Base-by-base conservation (phyloP, 2,329 filamentous ascomycete species). In the Colletotrichum lupini region DNA sequence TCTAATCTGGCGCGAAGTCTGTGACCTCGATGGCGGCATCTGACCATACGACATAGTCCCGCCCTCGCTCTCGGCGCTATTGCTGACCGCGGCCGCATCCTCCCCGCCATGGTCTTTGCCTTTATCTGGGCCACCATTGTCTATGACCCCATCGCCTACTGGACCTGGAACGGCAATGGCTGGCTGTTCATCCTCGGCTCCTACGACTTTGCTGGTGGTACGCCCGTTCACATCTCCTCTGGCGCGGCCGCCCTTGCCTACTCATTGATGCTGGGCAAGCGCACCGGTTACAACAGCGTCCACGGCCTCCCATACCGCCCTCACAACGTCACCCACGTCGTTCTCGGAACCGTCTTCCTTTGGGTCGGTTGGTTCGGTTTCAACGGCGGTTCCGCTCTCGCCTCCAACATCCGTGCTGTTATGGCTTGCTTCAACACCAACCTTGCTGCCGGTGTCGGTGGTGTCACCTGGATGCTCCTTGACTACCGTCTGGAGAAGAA, bases 351-450 rank as follows among this genome's bases (percentile, higher is more conserved):
- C 4, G 89, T 92, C 30, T 89, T 93, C 82, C 88, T 98, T 62
- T 98, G 95, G 95, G 94, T 98, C 58, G 95, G 95, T 72, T 98
- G 95, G 95, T 97, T 98, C 81, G 95, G 95, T 61, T 98, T 98
- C 90, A 98, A 98, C 83, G 95, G 94, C 67, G 95, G 95, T 75
- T 90, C 93, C 4, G 95, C 95, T 2, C 87, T 97, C 56, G 89
- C 90, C 72, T 93, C 94, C 76, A 97, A 97, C 85, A 86, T 97
- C 77, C 94, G 95, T 73, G 94, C 95, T 67, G 88, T 97, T 81
- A 96, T 98, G 93, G 95, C 95, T 67, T 93, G 93, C 78, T 90
- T 97, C 62, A 94, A 96, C 75, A 98, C 95, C 72, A 96, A 98
- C 83, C 87, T 98, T 26, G 92, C 95, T 58, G 95, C 95, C 24